Base-by-base conservation (phyloP, 2,329 filamentous ascomycete species). In the Colletotrichum falcatum region DNA sequence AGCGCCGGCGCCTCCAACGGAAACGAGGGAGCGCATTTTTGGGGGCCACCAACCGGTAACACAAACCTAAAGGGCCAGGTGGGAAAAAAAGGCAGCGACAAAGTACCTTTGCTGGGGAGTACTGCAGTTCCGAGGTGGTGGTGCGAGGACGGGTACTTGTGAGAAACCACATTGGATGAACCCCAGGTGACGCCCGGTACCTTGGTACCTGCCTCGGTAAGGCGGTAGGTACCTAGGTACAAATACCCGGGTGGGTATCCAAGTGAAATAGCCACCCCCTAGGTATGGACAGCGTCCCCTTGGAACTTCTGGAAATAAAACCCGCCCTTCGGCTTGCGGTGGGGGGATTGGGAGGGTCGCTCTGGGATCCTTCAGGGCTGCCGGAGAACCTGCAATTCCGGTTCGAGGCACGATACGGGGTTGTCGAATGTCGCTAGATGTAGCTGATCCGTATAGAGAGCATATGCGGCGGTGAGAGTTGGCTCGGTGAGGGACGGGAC, bases 101-200 rank as follows among this genome's bases (percentile, higher is more conserved):
- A 54, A 49, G 58, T 61, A 61, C 58, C 58, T 49, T 33, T 28
- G n/a, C 58, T 33, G 7, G 26, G 26, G 30, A 48, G 42, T 23
- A 33, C 42, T 7, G 42, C 42, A 35, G n/a, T 26, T 48, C 30
- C 11, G 42, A 61, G 4, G 42, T 20, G 39, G 51, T 64, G 61
- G 37, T 48, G 39, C n/a, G 30, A 33, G 58, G 42, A 61, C 14
- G 28, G 61, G 51, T 46, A 46, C 49, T 58, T 64, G 61, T 33
- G 55, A 68, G 68, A 64, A 33, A 14, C 42, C 65, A 63, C 67
- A 70, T 67, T 59, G 51, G 63, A 70, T 58, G 67, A 70, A 62
- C 63, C 63, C 28, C 23, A 56, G 67, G 58, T 23, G 26, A 26
- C 56, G 63, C 9, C 5, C n/a, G 20, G 42, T 44, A 20, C 39